Percentiles rank a stretch among this genome's conserved stretches.
Evolutionary conservation across 2,329 filamentous ascomycete species (phyloP).

Genomic region (Xylaria multiplex): DNA sequence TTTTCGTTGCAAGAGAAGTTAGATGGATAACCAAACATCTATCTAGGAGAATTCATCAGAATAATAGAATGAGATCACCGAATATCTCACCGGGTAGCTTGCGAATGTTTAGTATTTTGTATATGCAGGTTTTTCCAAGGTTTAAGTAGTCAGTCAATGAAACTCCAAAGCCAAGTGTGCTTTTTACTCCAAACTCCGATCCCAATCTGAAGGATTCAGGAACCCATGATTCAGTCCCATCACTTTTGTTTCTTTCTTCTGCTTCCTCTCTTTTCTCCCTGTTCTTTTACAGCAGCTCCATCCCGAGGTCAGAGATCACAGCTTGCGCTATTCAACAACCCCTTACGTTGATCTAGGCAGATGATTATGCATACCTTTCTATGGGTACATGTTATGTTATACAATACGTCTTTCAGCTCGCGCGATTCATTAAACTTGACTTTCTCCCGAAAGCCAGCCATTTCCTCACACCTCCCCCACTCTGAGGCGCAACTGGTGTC

Average conservation of each 20-base stretch:
- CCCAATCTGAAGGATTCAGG: not conserved
- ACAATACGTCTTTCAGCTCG: conserved; percentile 34
- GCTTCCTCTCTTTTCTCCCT: not conserved
- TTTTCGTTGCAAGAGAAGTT: too few relatives aligned
- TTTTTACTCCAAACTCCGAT: conserved; percentile 3
- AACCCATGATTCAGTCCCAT: not conserved
- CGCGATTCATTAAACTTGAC: conserved; percentile 42
- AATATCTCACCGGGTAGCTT: too few relatives aligned
- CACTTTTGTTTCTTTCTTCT: too few relatives aligned
- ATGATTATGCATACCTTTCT: conserved; percentile 16
- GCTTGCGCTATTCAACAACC: conserved; percentile 6
- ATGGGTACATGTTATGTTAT: conserved; percentile 26
- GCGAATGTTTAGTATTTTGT: not conserved
- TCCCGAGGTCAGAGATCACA: not conserved
- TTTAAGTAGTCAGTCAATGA: conserved; percentile 8
- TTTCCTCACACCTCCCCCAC: conserved; percentile 41
- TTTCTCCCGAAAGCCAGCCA: conserved; percentile 48
- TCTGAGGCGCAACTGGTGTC: conserved; percentile 22
- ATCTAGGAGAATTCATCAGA: too few relatives aligned
- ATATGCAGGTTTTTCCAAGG: conserved; percentile 6
- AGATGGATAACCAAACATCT: too few relatives aligned
- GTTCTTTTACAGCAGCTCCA: conserved; percentile 12
- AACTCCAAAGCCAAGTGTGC: conserved; percentile 21
- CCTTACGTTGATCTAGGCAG: conserved; percentile 7
- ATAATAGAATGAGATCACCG: not conserved